Evolutionary conservation across 169 alveolate species (phyloP).

Genomic region (Amoebophrya sp.): DNA sequence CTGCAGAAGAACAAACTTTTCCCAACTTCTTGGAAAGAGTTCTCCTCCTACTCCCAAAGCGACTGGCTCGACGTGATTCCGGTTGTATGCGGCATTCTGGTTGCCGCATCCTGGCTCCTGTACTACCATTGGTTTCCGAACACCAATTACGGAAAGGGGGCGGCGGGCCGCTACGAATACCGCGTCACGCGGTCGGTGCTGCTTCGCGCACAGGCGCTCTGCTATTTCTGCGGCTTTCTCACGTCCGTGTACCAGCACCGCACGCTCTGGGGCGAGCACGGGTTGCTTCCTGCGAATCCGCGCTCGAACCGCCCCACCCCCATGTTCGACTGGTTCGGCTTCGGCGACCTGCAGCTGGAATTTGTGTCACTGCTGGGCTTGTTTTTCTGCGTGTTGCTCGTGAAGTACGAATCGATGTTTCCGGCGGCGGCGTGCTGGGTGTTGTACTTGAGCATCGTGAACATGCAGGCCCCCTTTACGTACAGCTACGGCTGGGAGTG

Average conservation of each 20-base stretch:
- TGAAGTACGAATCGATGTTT: background rate
- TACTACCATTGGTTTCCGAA: too few species aligned
- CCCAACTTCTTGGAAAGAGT: background rate
- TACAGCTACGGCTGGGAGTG: constrained; percentile 46
- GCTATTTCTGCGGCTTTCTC: background rate
- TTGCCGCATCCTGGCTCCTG: too few species aligned
- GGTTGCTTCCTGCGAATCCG: background rate
- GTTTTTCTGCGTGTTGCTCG: background rate
- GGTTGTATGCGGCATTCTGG: background rate
- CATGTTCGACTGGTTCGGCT: background rate
- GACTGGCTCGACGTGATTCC: background rate
- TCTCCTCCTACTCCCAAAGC: background rate
- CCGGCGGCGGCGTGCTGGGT: constrained; percentile 31
- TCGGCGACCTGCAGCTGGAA: constrained; percentile 26
- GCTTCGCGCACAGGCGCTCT: background rate
- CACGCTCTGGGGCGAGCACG: constrained; percentile 7
- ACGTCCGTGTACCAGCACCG: background rate
- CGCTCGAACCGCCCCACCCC: background rate
- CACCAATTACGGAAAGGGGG: too few species aligned
- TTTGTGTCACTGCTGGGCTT: background rate
- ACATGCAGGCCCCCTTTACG: constrained; percentile 41
- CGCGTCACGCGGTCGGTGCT: background rate
- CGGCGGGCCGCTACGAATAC: too few species aligned
- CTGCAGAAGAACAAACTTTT: background rate
- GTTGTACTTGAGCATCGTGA: constrained; percentile 37